Evolutionary conservation across 2,329 filamentous ascomycete species (phyloP).

Genomic region (Cladophialophora exuberans): DNA sequence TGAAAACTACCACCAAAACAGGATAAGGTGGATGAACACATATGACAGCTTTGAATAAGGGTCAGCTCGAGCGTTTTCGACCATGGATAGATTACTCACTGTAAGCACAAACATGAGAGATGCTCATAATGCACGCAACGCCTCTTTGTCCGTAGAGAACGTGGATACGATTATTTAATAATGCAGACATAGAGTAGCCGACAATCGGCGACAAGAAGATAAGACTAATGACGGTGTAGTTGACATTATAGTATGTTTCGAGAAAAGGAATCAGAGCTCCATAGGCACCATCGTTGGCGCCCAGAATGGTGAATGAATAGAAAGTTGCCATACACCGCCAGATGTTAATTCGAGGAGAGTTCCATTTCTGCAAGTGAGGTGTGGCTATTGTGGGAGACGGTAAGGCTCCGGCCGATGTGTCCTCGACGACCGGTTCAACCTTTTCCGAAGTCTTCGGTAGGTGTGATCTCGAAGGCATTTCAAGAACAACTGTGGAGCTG

Average conservation of each 20-base stretch:
- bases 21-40: constrained; percentile 71
- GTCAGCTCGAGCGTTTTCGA: constrained; percentile 6
- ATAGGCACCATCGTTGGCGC: constrained; percentile 60
- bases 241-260: constrained; percentile 47
- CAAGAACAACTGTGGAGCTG: constrained; percentile 21
- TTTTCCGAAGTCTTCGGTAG: constrained; percentile 1
- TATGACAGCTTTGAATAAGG: constrained; percentile 52
- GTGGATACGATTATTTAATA: constrained; percentile 50
- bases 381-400: constrained; percentile 51
- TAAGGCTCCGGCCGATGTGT: constrained; percentile 33
- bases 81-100: constrained; percentile 22
- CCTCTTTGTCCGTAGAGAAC: constrained; percentile 66
- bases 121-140: constrained; percentile 66
- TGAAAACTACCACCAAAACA: constrained; percentile 65
- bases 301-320: constrained; percentile 59
- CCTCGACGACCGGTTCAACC: constrained; percentile 2
- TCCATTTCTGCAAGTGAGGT: constrained; percentile 62
- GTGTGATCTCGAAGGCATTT: constrained; percentile 14
- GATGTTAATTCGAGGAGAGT: constrained; percentile 61
- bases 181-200: constrained; percentile 50
- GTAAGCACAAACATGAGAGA: constrained; percentile 67
- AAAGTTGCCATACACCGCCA: constrained; percentile 64
- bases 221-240: constrained; percentile 51
- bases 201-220: constrained; percentile 53
- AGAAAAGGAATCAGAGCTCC: constrained; percentile 52